Conservation (phyloP, 1,284 basidiomycete species). For the Pterulicium gracile region DNA sequence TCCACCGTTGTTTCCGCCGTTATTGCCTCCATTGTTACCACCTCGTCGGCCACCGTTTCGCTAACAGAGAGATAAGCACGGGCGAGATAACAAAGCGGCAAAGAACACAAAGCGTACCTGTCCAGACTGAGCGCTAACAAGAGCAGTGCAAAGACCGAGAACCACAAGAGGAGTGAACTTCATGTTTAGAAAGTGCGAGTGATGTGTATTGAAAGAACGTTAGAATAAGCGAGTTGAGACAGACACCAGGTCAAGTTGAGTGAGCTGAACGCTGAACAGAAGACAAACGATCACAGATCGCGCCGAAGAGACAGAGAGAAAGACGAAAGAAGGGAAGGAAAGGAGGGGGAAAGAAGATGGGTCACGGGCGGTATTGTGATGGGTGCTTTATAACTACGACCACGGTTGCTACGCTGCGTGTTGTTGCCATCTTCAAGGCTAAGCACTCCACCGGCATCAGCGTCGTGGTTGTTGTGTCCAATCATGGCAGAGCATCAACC, state of each 20-base stretch:
- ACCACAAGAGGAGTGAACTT: slow-evolving; percentile 1
- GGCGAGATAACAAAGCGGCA: background rate
- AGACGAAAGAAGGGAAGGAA: background rate
- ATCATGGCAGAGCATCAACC: slow-evolving; percentile 3
- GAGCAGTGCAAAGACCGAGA: background rate
- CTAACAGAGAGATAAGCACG: background rate
- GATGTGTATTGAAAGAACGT: slow-evolving; percentile 1
- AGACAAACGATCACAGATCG: slow-evolving; percentile 1
- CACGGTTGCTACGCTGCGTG: background rate
- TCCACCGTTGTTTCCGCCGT: background rate
- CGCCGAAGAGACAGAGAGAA: background rate
- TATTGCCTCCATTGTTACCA: background rate
- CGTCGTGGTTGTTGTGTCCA: background rate
- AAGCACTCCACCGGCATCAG: slow-evolving; percentile 1
- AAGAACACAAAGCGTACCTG: background rate
- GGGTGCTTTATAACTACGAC: slow-evolving; percentile 1
- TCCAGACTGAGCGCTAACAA: background rate
- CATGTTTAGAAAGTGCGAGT: background rate
- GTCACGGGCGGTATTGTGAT: background rate
- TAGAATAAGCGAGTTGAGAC: slow-evolving; percentile 2
- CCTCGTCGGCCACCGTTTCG: background rate
- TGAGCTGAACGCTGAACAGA: slow-evolving; percentile 2
- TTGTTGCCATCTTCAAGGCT: slow-evolving; percentile 1
- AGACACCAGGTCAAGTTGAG: slow-evolving; percentile 2
- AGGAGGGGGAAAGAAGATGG: background rate